Evolutionary conservation across 306 rosid genomes (phyloP).

Genomic region (Lablab purpureus): DNA sequence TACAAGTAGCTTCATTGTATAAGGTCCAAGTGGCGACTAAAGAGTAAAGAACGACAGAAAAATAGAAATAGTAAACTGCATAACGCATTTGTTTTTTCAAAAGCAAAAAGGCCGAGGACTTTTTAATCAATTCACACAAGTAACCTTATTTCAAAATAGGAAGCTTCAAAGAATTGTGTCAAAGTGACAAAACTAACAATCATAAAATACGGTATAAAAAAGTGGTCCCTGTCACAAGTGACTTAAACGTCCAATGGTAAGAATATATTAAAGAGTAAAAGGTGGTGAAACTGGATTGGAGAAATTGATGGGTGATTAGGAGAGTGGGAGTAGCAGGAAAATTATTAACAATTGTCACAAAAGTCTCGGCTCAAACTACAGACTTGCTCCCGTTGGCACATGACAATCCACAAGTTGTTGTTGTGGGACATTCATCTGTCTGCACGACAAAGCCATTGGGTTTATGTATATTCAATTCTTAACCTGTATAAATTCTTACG

Average conservation of each 20-base stretch:
- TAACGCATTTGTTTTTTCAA: not conserved
- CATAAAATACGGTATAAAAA: constrained; percentile 4
- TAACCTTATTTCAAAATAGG: constrained; percentile 12
- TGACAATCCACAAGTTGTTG: not conserved
- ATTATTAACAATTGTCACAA: not conserved
- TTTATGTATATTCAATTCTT: not conserved
- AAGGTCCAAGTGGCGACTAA: constrained; percentile 32
- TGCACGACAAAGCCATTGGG: not conserved
- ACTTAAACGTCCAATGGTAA: constrained; percentile 5
- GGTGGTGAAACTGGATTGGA: not conserved
- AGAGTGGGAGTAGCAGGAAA: not conserved
- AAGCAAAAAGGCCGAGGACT: constrained; percentile 18
- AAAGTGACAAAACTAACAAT: constrained; percentile 13
- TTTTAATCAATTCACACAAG: constrained; percentile 27
- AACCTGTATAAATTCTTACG: not conserved
- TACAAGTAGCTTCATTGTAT: not conserved
- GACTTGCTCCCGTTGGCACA: constrained; percentile 11
- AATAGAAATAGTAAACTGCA: not conserved
- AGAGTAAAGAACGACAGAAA: constrained; percentile 4
- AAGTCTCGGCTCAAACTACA: constrained; percentile 31
- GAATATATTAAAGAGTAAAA: constrained; percentile 28
- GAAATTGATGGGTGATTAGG: constrained; percentile 26
- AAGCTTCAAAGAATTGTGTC: constrained; percentile 31
- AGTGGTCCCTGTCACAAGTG: constrained; percentile 42
- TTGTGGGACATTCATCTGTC: constrained; percentile 22